These are phyloP conservation scores for Amesomyces nigricolor DNA, from an alignment of 2,329 filamentous ascomycete genomes.

Conservation along the genomic window DNA sequence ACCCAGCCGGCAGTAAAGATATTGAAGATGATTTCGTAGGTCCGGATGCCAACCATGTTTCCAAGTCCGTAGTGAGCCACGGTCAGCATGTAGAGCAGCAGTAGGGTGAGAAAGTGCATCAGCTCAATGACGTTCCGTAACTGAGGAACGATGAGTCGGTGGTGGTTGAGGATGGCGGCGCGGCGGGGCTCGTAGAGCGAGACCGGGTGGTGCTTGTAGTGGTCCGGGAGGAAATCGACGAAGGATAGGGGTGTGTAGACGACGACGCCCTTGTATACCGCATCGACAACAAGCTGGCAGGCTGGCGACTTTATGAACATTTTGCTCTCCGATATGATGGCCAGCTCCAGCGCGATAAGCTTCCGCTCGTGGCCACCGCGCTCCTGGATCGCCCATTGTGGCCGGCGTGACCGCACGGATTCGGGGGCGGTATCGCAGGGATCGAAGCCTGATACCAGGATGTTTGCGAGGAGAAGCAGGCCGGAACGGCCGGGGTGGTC, in stretches of 20 bases:
- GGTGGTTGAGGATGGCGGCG: conserved; percentile 63
- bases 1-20: conserved; percentile 64
- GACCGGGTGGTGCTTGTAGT: conserved; percentile 66
- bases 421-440: conserved; percentile 64
- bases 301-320: conserved; percentile 59
- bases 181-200: conserved; percentile 63
- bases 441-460: conserved; percentile 65
- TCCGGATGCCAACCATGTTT: conserved; percentile 51
- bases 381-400: conserved; percentile 37
- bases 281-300: conserved; percentile 64
- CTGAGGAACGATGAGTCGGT: conserved; percentile 64
- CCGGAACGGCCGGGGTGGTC: conserved; percentile 58
- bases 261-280: conserved; percentile 62
- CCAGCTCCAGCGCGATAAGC: conserved; percentile 64
- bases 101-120: conserved; percentile 57
- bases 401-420: conserved; percentile 44
- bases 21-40: conserved; percentile 54
- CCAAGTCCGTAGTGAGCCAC: conserved; percentile 52
- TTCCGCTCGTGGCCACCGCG: conserved; percentile 44
- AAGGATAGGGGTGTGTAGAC: conserved; percentile 66
- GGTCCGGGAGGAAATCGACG: conserved; percentile 67
- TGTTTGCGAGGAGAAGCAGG: conserved; percentile 59
- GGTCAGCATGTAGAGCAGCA: conserved; percentile 57
- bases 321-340: conserved; percentile 67
- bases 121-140: conserved; percentile 62